Conservation (phyloP, 1,284 basidiomycete species). For the Microbotryum silenes-acaulis region DNA sequence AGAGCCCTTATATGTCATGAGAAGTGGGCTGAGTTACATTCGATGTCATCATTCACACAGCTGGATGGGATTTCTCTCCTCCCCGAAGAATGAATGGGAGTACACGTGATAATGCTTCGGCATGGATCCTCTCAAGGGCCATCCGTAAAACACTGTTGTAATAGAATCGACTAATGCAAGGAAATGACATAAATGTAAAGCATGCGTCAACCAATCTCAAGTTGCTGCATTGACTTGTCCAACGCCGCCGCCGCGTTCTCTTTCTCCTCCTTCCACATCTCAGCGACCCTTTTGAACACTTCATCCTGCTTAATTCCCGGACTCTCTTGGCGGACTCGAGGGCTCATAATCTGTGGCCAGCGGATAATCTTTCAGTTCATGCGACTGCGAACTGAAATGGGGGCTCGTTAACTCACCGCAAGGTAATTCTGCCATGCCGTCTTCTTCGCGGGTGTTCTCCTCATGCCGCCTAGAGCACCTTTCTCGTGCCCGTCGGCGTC, state of each 20-base stretch:
- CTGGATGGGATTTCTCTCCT: not conserved
- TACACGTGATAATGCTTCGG: not conserved
- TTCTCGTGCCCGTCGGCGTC: conserved; percentile 18
- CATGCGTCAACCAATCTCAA: not conserved
- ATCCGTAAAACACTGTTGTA: too few relatives aligned
- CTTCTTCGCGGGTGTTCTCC: conserved; percentile 17
- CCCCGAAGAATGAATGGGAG: not conserved
- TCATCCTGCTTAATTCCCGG: conserved; percentile 17
- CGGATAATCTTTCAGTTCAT: too few relatives aligned
- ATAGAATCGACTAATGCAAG: not conserved
- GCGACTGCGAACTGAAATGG: not conserved
- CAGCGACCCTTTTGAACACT: conserved; percentile 23
- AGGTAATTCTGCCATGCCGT: conserved; percentile 23
- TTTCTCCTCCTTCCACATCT: conserved; percentile 20
- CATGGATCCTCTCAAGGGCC: not conserved
- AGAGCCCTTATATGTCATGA: not conserved
- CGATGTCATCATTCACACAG: not conserved
- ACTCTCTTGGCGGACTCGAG: conserved; percentile 8
- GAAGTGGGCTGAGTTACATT: not conserved
- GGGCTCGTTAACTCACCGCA: conserved; percentile 7
- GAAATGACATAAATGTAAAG: too few relatives aligned
- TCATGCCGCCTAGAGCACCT: not conserved
- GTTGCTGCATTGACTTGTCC: not conserved
- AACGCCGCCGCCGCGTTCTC: not conserved
- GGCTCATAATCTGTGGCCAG: conserved; percentile 4